These are phyloP conservation scores for Oryza coarctata DNA, from an alignment of 176 grass and related monocot species.

Conservation along the genomic window DNA sequence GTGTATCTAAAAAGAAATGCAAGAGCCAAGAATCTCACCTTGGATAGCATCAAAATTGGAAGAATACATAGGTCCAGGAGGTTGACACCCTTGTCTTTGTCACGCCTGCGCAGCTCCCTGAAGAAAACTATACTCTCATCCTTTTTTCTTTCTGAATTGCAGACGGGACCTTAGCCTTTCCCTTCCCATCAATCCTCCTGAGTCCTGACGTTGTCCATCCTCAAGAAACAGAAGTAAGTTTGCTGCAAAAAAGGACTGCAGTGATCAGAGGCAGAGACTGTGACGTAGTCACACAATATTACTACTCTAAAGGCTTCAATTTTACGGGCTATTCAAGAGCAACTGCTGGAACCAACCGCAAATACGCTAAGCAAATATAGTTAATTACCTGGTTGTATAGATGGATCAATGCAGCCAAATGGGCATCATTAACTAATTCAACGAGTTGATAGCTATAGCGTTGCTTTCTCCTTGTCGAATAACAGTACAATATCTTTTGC, in stretches of 20 bases:
- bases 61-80: slow-evolving; percentile 62
- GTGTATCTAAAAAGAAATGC: background rate
- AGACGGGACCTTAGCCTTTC: slow-evolving; percentile 21
- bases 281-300: no score
- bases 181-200: slow-evolving; percentile 27
- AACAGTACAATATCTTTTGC: no score
- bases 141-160: slow-evolving; percentile 39
- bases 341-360: background rate
- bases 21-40: slow-evolving; percentile 25
- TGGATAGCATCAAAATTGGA: slow-evolving; percentile 50
- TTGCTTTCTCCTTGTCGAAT: no score
- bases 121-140: slow-evolving; percentile 62
- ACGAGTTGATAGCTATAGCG: no score
- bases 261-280: no score
- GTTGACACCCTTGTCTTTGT: slow-evolving; percentile 51
- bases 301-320: no score
- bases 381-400: no score
- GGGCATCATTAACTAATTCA: no score
- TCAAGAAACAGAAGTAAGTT: slow-evolving; percentile 16
- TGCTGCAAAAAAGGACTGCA: slow-evolving; percentile 24
- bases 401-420: no score
- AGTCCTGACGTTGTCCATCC: slow-evolving; percentile 43
- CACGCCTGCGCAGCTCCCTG: slow-evolving; percentile 51
- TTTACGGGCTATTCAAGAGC: no score
- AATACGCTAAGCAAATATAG: no score